Conservation (phyloP, 306 rosid species). For the Myrica gale region DNA sequence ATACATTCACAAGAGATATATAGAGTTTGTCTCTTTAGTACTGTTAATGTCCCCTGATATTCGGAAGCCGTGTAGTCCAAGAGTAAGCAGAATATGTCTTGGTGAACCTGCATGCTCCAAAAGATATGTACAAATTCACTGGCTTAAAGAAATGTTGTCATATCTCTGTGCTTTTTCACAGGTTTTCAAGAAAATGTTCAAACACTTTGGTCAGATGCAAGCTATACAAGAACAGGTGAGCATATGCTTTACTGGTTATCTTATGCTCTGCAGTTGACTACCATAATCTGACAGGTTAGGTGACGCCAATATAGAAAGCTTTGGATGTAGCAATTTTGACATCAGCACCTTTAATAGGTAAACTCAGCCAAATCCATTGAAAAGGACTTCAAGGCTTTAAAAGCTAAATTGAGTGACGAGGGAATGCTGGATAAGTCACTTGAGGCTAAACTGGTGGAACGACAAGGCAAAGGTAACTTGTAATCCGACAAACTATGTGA, state of each 20-base stretch:
- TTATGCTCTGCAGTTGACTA: conserved; percentile 19
- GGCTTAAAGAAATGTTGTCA: conserved; percentile 2
- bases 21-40: background rate
- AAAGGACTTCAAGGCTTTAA: conserved; percentile 65
- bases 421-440: conserved; percentile 72
- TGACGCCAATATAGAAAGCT: background rate
- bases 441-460: conserved; percentile 65
- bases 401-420: conserved; percentile 66
- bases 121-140: background rate
- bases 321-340: background rate
- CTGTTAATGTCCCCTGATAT: background rate
- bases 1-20: background rate
- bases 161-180: conserved; percentile 30
- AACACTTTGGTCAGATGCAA: conserved; percentile 68
- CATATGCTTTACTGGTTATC: conserved; percentile 6
- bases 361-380: conserved; percentile 70
- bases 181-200: conserved; percentile 71
- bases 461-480: conserved; percentile 60
- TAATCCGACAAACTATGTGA: conserved; percentile 18
- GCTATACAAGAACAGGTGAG: conserved; percentile 79
- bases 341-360: conserved; percentile 45
- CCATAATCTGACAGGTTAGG: background rate
- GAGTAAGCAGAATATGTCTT: background rate
- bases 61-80: background rate
- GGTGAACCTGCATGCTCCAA: background rate